phyloP scores from a whole-genome alignment of 768 basidiomycete genomes.

The Tylopilus cervinicoccineus region DNA sequence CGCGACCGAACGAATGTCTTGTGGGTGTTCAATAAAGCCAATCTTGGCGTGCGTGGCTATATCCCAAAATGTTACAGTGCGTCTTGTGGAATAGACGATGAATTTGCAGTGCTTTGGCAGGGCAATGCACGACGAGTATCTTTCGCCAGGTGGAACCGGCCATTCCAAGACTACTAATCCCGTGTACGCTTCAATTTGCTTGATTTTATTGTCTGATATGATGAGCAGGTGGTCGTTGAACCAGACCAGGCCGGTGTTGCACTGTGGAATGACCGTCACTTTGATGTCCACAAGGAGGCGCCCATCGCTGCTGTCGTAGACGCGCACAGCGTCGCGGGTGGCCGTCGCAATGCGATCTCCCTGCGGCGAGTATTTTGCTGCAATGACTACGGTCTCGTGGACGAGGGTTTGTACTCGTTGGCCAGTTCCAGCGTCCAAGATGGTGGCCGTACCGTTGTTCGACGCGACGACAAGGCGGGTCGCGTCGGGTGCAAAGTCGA shows the following conservation, averaged over 20 bases:
- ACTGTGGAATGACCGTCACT: neutral
- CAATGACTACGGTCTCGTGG: neutral
- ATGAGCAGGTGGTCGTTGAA: neutral
- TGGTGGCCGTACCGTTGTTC: neutral
- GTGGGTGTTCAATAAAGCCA: neutral
- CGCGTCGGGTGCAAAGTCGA: conserved; percentile 7
- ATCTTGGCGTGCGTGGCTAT: neutral
- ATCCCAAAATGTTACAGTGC: neutral
- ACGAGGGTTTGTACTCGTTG: neutral
- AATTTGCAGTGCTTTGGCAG: neutral
- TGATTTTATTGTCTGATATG: neutral
- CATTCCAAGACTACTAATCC: neutral
- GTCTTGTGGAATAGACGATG: neutral
- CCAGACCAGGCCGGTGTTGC: neutral
- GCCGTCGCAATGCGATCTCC: conserved; percentile 1
- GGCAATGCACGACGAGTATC: neutral
- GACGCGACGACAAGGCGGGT: neutral
- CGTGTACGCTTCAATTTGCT: neutral
- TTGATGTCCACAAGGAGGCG: neutral
- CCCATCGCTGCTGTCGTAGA: neutral
- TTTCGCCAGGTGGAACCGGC: neutral
- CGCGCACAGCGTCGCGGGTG: neutral
- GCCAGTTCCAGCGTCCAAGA: neutral
- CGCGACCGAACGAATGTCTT: neutral
- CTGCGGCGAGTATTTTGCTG: neutral